These are phyloP conservation scores for Pyrenochaeta sp. DNA, from an alignment of 2,329 filamentous ascomycete genomes.

Conservation along the genomic window DNA sequence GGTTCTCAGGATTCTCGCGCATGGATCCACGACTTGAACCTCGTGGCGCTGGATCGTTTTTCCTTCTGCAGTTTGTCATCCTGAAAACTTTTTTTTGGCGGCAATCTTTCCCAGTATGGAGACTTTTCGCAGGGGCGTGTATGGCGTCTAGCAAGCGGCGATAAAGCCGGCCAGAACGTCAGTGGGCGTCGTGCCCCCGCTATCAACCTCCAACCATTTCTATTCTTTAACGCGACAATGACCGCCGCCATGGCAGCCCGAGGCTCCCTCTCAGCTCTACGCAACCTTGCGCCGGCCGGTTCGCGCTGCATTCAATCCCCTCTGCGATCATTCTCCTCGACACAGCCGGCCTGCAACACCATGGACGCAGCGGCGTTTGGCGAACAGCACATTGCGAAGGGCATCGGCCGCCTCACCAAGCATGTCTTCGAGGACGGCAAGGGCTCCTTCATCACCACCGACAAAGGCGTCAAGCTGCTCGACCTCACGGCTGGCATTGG, in stretches of 20 bases:
- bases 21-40: too few relatives aligned
- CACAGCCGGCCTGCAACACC: constrained; percentile 16
- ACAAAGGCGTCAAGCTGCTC: constrained; percentile 42
- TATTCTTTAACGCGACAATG: too few relatives aligned
- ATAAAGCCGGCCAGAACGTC: too few relatives aligned
- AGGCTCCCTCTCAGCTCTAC: constrained; percentile 17
- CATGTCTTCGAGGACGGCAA: constrained; percentile 43
- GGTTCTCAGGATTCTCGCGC: too few relatives aligned
- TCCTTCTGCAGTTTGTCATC: too few relatives aligned
- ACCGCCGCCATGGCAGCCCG: constrained; percentile 18
- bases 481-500: constrained; percentile 41
- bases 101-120: too few relatives aligned
- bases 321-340: constrained; percentile 28
- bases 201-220: too few relatives aligned
- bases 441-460: constrained; percentile 40
- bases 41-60: too few relatives aligned
- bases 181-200: too few relatives aligned
- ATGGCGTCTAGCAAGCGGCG: too few relatives aligned
- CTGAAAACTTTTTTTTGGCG: too few relatives aligned
- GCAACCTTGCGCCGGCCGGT: constrained; percentile 20
- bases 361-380: constrained; percentile 36
- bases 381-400: constrained; percentile 41
- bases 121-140: too few relatives aligned
- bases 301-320: constrained; percentile 8
- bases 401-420: constrained; percentile 41